phyloP scores from a whole-genome alignment of 2,329 filamentous ascomycete species.

The Fusarium sp. region DNA sequence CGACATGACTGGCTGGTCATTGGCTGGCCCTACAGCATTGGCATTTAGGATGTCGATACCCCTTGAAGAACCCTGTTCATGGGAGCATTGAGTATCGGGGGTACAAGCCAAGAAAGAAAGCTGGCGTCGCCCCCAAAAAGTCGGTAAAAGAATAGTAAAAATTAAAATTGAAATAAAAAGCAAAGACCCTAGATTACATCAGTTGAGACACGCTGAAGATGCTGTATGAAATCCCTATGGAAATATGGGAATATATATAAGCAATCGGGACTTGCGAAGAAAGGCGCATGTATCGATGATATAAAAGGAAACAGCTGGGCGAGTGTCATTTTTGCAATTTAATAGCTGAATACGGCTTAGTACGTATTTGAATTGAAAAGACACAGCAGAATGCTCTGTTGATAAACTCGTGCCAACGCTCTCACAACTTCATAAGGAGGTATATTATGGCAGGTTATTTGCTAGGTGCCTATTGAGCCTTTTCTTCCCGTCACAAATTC shows the following conservation, averaged over 20 bases:
- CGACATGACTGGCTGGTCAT: slow-evolving; percentile 1
- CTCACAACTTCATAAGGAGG: neutral
- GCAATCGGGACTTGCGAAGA: too few relatives aligned
- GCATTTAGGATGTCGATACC: slow-evolving; percentile 18
- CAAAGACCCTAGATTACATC: neutral
- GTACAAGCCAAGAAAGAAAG: neutral
- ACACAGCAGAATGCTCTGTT: neutral
- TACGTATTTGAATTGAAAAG: neutral
- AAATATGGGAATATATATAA: too few relatives aligned
- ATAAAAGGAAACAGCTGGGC: neutral
- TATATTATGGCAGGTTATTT: neutral
- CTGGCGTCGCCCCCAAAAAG: neutral
- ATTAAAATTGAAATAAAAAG: too few relatives aligned
- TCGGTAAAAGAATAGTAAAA: neutral
- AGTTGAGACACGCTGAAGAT: neutral
- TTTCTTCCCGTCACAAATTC: neutral
- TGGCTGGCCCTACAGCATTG: slow-evolving; percentile 36
- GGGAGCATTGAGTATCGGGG: slow-evolving; percentile 2
- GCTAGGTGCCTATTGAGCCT: neutral
- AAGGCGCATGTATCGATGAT: neutral
- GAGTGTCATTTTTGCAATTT: neutral
- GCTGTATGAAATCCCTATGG: too few relatives aligned
- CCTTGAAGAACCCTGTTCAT: slow-evolving; percentile 24
- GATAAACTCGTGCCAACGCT: neutral
- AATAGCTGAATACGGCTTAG: neutral